A percentile compares a stretch with the other conserved stretches of the same genome.
These are phyloP conservation scores for Nitzschia putrida DNA, from an alignment of 108 stramenopile species.

Conservation along the genomic window DNA sequence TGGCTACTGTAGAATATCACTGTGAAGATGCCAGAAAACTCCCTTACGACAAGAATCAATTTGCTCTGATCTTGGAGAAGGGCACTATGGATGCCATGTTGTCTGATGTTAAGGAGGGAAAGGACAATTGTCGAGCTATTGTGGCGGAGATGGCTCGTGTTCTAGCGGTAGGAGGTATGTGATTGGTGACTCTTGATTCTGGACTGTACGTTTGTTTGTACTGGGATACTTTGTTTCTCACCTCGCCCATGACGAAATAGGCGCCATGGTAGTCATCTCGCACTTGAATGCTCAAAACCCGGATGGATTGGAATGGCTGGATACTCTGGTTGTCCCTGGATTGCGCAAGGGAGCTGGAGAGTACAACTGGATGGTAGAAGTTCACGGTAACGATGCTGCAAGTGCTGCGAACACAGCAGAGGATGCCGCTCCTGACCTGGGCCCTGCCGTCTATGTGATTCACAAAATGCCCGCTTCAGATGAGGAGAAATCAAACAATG, in stretches of 20 bases:
- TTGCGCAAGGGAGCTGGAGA: conserved; percentile 40
- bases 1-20: conserved; percentile 35
- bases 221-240: neutral
- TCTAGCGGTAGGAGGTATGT: conserved; percentile 41
- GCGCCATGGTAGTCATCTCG: conserved; percentile 62
- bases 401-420: conserved; percentile 17
- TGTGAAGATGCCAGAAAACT: conserved; percentile 63
- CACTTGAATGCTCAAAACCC: conserved; percentile 67
- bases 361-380: conserved; percentile 65
- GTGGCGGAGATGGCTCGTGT: conserved; percentile 70
- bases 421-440: conserved; percentile 43
- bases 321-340: conserved; percentile 65
- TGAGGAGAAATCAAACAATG: neutral
- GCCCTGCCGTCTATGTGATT: conserved; percentile 62
- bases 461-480: conserved; percentile 31
- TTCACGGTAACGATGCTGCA: conserved; percentile 68
- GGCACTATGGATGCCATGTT: conserved; percentile 87
- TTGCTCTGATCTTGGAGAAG: conserved; percentile 77
- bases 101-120: conserved; percentile 57
- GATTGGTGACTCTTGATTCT: neutral
- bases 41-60: conserved; percentile 44
- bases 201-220: neutral
- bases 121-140: conserved; percentile 54
- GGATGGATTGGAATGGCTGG: conserved; percentile 64
- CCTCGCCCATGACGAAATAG: conserved; percentile 8